These are phyloP conservation scores for Neoarthrinium moseri DNA, from an alignment of 2,329 filamentous ascomycete species.

Conservation along the genomic window DNA sequence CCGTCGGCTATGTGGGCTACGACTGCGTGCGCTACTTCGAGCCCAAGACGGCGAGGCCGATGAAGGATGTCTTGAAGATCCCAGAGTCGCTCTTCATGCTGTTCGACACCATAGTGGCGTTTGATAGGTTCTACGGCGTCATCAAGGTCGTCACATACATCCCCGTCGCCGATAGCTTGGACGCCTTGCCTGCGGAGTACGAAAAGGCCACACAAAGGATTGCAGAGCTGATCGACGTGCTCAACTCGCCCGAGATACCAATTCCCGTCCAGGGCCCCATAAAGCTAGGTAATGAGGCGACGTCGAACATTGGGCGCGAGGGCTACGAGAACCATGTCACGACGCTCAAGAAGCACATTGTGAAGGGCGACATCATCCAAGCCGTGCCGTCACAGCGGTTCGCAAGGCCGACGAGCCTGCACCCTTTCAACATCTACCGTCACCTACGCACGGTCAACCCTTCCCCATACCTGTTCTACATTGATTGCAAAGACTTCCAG, in stretches of 20 bases:
- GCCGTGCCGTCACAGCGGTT: constrained; percentile 94
- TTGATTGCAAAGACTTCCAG: constrained; percentile 88
- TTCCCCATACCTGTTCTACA: constrained; percentile 94
- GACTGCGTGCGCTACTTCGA: constrained; percentile 98
- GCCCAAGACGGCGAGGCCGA: constrained; percentile 85
- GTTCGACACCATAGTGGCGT: constrained; percentile 89
- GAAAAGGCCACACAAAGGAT: constrained; percentile 64
- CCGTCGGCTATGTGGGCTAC: constrained; percentile 95
- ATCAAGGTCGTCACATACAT: constrained; percentile 94
- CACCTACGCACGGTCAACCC: constrained; percentile 97
- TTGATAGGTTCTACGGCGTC: constrained; percentile 91
- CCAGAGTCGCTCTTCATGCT: constrained; percentile 97
- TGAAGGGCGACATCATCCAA: constrained; percentile 92
- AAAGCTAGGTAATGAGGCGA: constrained; percentile 72
- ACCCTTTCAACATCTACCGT: constrained; percentile 98
- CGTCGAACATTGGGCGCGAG: constrained; percentile 83
- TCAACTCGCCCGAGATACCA: constrained; percentile 73
- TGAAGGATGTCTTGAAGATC: constrained; percentile 85
- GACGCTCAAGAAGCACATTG: constrained; percentile 85
- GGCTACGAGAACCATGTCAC: constrained; percentile 93
- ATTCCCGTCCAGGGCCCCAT: constrained; percentile 77
- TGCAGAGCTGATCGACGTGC: constrained; percentile 64
- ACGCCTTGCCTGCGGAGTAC: constrained; percentile 66
- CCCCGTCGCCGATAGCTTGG: constrained; percentile 58
- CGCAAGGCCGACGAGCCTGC: constrained; percentile 81